These are phyloP conservation scores for Somion occarium DNA, from an alignment of 1,284 basidiomycete species.

Conservation along the genomic window DNA sequence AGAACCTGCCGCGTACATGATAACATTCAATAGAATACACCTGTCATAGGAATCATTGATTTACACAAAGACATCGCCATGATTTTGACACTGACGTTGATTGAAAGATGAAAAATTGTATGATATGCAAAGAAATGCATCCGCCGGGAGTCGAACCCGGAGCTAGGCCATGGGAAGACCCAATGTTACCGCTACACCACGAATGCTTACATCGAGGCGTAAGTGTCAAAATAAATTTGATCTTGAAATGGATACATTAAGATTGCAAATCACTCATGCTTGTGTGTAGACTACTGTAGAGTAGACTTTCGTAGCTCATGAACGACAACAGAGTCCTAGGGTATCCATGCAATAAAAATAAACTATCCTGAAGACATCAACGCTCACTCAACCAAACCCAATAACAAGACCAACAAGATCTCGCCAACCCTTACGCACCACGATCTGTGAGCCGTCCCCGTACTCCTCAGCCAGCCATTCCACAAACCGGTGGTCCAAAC, in stretches of 20 bases:
- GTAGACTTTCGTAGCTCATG: no score
- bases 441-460: constrained; percentile 38
- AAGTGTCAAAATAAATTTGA: no score
- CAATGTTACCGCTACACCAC: constrained; percentile 39
- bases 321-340: background rate
- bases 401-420: constrained; percentile 44
- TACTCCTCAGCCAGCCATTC: constrained; percentile 73
- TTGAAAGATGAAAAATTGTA: background rate
- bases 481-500: constrained; percentile 61
- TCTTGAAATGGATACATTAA: no score
- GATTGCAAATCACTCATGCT: no score
- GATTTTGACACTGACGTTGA: background rate
- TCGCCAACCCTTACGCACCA: constrained; percentile 44
- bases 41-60: no score
- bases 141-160: constrained; percentile 55
- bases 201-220: constrained; percentile 20
- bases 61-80: no score
- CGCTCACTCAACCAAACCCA: constrained; percentile 28
- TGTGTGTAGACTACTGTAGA: no score
- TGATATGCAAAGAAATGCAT: constrained; percentile 26
- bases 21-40: no score
- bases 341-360: background rate
- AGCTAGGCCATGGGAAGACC: constrained; percentile 45
- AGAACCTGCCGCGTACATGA: no score
- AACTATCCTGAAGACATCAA: background rate